These are phyloP conservation scores for Metschnikowia lachancei DNA, from an alignment of 805 yeast species.

Conservation along the genomic window DNA sequence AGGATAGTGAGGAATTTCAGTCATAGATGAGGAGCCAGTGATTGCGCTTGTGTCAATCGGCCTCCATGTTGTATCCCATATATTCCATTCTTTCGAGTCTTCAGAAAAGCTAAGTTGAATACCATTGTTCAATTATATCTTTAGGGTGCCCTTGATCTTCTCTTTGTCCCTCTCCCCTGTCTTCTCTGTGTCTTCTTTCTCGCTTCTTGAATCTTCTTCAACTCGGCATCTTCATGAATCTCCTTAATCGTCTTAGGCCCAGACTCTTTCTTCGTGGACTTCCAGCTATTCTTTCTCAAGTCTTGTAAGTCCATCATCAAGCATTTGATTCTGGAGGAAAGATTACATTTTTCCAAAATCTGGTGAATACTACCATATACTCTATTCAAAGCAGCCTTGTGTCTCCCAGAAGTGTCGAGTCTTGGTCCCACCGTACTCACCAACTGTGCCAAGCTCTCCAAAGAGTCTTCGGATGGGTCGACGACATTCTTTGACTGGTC, in stretches of 20 bases:
- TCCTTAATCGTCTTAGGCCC: slow-evolving; percentile 93
- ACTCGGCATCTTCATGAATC: slow-evolving; percentile 82
- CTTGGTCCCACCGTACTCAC: slow-evolving; percentile 80
- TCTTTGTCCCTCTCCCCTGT: too few relatives aligned
- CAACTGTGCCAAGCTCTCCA: slow-evolving; percentile 85
- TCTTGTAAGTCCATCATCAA: slow-evolving; percentile 86
- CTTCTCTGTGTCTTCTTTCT: too few relatives aligned
- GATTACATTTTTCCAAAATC: slow-evolving; percentile 46
- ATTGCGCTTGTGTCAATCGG: too few relatives aligned
- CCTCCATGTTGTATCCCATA: too few relatives aligned
- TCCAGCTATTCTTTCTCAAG: slow-evolving; percentile 68
- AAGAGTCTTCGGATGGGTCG: slow-evolving; percentile 82
- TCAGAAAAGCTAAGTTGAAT: too few relatives aligned
- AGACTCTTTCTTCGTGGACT: slow-evolving; percentile 54
- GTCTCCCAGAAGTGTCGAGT: slow-evolving; percentile 52
- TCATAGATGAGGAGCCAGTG: too few relatives aligned
- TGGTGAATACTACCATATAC: slow-evolving; percentile 55
- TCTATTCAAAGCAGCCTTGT: slow-evolving; percentile 49
- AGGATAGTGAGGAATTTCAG: too few relatives aligned
- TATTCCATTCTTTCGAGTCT: too few relatives aligned
- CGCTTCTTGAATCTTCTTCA: slow-evolving; percentile 54
- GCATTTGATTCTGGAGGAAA: slow-evolving; percentile 76
- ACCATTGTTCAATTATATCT: too few relatives aligned
- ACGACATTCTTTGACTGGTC: slow-evolving; percentile 53
- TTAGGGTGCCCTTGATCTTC: too few relatives aligned